Base-by-base conservation (phyloP, 2,329 filamentous ascomycete genomes). In the Amylocarpus encephaloides region DNA sequence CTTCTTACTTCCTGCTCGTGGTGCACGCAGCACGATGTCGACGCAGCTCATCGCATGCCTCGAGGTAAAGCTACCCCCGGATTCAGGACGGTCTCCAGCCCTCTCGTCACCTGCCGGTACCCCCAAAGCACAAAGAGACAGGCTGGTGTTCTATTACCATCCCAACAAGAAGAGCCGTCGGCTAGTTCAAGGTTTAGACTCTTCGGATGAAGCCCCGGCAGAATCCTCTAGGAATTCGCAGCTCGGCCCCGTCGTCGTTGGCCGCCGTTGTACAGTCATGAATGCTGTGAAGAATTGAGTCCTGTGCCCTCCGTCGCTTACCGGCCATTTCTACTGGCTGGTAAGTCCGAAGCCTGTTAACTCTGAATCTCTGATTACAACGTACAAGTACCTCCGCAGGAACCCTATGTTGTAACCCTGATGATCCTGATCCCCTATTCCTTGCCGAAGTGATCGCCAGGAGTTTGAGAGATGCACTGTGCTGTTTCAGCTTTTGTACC, bases 21-120 rank as follows among this genome's bases (percentile, higher is more conserved):
- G 22, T 42, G 40, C 18, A 26, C 11, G 40, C 29, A 13, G 40
- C 22, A 29, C 22, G 22, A 42, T 29, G 19, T 42, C 16, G 32
- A 36, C 11, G 33, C 22, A 18, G 43, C 22, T 26, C 22, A 26
- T 26, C 22, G 22, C 7, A 26, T 26, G 22, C 22, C 22, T 26
- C 22, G 22, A 4, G 22, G 22, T 26, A 26, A 29, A 46, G 43
- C 43, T 32, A 46, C 43, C 43, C 43, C 43, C 43, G 36, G 43
- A 43, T 5, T 33, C 39, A 41, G 19, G 40, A 26, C 22, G 35
- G 15, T 9, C 22, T 26, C 22, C 35, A 38, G 35, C 35, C 18
- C 18, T 19, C n/a, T 41, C 18, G 11, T 41, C 26, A n/a, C 40
- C 11, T 30, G 26, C 13, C 35, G 15, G 15, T 42, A 26, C 40